Evolutionary conservation across 177 flowering plant genomes (phyloP).

Genomic region (Vitis hybrid): DNA sequence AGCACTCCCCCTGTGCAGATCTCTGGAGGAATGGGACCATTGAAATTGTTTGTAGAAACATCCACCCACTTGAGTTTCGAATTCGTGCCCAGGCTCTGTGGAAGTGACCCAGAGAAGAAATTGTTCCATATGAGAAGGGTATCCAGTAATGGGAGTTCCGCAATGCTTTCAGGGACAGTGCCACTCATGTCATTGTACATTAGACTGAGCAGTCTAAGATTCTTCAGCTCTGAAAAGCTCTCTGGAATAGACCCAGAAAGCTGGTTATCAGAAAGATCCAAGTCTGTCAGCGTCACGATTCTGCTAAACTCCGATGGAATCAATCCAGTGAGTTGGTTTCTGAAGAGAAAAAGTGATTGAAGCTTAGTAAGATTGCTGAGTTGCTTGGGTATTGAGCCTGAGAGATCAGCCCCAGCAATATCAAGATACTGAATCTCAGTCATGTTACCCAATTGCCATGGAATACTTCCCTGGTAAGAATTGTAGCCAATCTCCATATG

Average conservation of each 20-base stretch:
- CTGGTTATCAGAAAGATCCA: conserved; percentile 87
- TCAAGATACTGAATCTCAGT: conserved; percentile 80
- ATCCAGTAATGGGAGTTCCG: conserved; percentile 67
- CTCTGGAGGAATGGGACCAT: conserved; percentile 64
- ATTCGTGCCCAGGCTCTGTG: conserved; percentile 59
- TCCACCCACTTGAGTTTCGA: conserved; percentile 75
- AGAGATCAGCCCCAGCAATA: conserved; percentile 81
- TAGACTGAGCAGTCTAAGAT: conserved; percentile 67
- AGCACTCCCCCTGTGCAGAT: conserved; percentile 70
- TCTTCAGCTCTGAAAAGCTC: conserved; percentile 65
- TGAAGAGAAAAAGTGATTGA: conserved; percentile 74
- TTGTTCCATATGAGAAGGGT: conserved; percentile 84
- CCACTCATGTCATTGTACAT: conserved; percentile 80
- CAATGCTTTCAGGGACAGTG: conserved; percentile 61
- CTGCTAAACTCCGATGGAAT: conserved; percentile 62
- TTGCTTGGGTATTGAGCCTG: conserved; percentile 65
- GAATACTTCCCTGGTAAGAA: conserved; percentile 62
- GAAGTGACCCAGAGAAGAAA: conserved; percentile 75
- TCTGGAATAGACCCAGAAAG: conserved; percentile 80
- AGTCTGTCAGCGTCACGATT: conserved; percentile 40
- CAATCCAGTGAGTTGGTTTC: conserved; percentile 62
- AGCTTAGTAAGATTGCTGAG: conserved; percentile 73
- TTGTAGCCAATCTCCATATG: conserved; percentile 98
- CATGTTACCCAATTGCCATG: conserved; percentile 85
- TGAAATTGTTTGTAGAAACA: conserved; percentile 76